Base-by-base conservation (phyloP, 306 rosid species). In the Comarum palustre region DNA sequence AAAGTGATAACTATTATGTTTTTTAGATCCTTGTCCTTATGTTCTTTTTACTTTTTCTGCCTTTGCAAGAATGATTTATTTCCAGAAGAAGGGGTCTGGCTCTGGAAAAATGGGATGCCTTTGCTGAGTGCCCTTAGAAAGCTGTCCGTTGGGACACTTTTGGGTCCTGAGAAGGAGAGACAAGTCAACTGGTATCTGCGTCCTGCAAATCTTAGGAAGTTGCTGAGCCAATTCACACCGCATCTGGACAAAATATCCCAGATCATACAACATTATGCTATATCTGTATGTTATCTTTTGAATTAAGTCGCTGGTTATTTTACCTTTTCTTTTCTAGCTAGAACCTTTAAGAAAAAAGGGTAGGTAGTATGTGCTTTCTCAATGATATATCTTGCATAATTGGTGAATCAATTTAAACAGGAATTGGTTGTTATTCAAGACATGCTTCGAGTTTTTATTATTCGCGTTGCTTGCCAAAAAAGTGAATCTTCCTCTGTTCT, bases 11-110 rank as follows among this genome's bases (percentile, higher is more conserved):
- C 20, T 52, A 4, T 69, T 36, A 5, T 45, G 29, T 32, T 73
- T 41, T 61, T 52, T 39, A 24, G 27, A 55, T 36, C 25, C 55
- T 47, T 68, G 24, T 12, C 17, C 36, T 57, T 1, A 34, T n/a
- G 58, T 50, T 66, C 45, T 42, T 63, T 31, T 34, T 36, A 58
- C 70, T 31, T 38, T 46, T 61, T 52, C 43, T 80, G 72, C 78
- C 58, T 68, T 78, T 86, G 81, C 87, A 84, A 94, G 99, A 91
- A 81, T 73, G 99, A 94, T 88, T 84, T 94, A 78, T 82, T 91
- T 79, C 97, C 99, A 2, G 96, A 84, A 77, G 97, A 91, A 87
- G 96, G 91, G 74, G 84, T 87, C 77, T 88, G 96, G 97, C 87
- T 81, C 65, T 94, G 99, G 99, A 94, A 84, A 75, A 82, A 84